A percentile compares a stretch with the other conserved stretches of the same genome.
phyloP scores from a whole-genome alignment of 1,139 yeast species.

The Pichiaceae sp. region DNA sequence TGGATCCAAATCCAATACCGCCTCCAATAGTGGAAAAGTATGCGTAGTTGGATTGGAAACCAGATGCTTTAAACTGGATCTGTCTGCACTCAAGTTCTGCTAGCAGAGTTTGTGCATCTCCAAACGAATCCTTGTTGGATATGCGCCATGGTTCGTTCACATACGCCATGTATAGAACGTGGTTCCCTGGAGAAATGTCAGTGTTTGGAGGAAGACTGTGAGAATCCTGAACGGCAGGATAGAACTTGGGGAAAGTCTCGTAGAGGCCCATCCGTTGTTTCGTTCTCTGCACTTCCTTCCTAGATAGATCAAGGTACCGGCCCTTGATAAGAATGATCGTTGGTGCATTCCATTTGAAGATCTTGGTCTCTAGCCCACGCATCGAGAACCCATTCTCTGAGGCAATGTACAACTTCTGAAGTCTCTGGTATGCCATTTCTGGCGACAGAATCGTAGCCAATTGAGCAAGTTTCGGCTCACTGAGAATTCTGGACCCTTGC shows the following conservation, averaged over 20 bases:
- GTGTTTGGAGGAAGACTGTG: slow-evolving; percentile 6
- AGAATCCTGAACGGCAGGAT: slow-evolving; percentile 18
- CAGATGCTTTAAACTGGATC: slow-evolving; percentile 40
- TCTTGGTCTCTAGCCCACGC: slow-evolving; percentile 75
- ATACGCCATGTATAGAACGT: slow-evolving; percentile 13
- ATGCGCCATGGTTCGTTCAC: slow-evolving; percentile 56
- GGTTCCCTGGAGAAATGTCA: slow-evolving; percentile 18
- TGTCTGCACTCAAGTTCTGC: slow-evolving; percentile 62
- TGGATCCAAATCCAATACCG: slow-evolving; percentile 76
- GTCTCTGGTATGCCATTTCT: slow-evolving; percentile 30
- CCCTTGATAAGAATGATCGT: slow-evolving; percentile 68
- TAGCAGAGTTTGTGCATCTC: slow-evolving; percentile 45
- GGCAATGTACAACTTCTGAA: slow-evolving; percentile 64
- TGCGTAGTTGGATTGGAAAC: slow-evolving; percentile 31
- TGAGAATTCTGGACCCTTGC: slow-evolving; percentile 29
- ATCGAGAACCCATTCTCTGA: slow-evolving; percentile 78
- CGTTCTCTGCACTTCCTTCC: too few species aligned
- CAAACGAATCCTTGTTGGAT: slow-evolving; percentile 68
- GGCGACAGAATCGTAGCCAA: slow-evolving; percentile 29
- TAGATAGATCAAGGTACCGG: slow-evolving; percentile 31
- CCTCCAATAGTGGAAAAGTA: slow-evolving; percentile 65
- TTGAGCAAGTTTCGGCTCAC: slow-evolving; percentile 33
- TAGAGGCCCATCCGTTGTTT: not conserved
- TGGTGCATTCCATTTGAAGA: slow-evolving; percentile 88
- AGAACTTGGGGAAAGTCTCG: slow-evolving; percentile 41